phyloP scores from a whole-genome alignment of 2,329 filamentous ascomycete species.

The Lecanicillium sp. region DNA sequence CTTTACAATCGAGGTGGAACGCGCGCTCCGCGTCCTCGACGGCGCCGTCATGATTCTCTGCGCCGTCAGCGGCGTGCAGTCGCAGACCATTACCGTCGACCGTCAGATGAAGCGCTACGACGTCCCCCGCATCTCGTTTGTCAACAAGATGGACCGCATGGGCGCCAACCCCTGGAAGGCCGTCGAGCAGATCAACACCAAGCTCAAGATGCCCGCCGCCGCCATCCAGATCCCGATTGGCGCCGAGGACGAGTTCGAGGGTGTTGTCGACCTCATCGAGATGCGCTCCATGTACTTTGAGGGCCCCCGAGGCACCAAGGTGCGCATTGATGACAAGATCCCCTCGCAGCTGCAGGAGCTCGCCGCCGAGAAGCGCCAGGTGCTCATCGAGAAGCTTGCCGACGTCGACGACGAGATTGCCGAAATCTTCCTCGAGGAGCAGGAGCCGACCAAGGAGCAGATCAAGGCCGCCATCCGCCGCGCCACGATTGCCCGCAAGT shows the following conservation, averaged over 20 bases:
- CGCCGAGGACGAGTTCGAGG: slow-evolving; percentile 81
- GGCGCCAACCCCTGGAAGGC: slow-evolving; percentile 97
- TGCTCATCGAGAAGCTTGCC: slow-evolving; percentile 87
- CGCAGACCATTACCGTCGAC: slow-evolving; percentile 96
- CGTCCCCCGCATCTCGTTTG: slow-evolving; percentile 87
- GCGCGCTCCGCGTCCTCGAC: slow-evolving; percentile 87
- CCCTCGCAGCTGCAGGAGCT: slow-evolving; percentile 72
- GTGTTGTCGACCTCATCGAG: slow-evolving; percentile 83
- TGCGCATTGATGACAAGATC: slow-evolving; percentile 71
- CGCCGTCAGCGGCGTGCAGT: slow-evolving; percentile 93
- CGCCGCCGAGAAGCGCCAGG: slow-evolving; percentile 72
- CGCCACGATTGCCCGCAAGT: slow-evolving; percentile 81
- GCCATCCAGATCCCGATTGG: slow-evolving; percentile 94
- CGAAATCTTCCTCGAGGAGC: slow-evolving; percentile 86
- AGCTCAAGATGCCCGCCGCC: slow-evolving; percentile 86
- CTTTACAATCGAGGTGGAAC: slow-evolving; percentile 97
- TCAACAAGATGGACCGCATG: slow-evolving; percentile 99
- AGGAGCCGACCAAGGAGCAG: slow-evolving; percentile 69
- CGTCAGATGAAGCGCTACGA: slow-evolving; percentile 99
- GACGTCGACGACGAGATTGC: slow-evolving; percentile 98
- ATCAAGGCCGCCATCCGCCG: slow-evolving; percentile 89
- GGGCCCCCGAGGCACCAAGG: slow-evolving; percentile 68
- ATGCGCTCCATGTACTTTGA: slow-evolving; percentile 95
- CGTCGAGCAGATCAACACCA: slow-evolving; percentile 94
- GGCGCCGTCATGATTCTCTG: slow-evolving; percentile 98